phyloP scores from a whole-genome alignment of 192 early-diverging fungal species.

The Backusella circina region DNA sequence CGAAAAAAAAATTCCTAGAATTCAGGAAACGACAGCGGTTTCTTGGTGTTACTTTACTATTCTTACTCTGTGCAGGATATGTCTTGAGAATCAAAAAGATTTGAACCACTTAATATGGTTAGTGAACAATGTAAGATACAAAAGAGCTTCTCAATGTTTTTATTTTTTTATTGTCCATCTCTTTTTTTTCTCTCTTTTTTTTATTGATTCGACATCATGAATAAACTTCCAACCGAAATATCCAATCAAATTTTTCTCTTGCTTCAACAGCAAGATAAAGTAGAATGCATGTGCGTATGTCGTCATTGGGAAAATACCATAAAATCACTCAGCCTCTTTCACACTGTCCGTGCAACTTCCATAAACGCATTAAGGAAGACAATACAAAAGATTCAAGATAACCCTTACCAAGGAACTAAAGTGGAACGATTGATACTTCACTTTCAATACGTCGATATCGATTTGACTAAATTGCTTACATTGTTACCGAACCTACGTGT shows the following conservation, averaged over 20 bases:
- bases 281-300: neutral
- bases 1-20: neutral
- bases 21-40: neutral
- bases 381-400: neutral
- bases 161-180: neutral
- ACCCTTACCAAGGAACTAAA: neutral
- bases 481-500: neutral
- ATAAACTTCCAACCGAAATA: neutral
- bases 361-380: neutral
- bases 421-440: neutral
- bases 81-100: neutral
- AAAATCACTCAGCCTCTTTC: neutral
- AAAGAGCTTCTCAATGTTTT: neutral
- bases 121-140: neutral
- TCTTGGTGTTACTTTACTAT: neutral
- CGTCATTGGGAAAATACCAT: neutral
- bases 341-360: neutral
- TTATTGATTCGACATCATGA: neutral
- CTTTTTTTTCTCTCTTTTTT: neutral
- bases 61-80: neutral
- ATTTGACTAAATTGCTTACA: neutral
- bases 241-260: neutral
- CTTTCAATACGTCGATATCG: neutral
- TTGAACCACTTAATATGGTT: neutral
- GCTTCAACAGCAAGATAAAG: neutral